These are phyloP conservation scores for Cyanophora paradoxa DNA, from an alignment of 78 protist species.

Conservation along the genomic window DNA sequence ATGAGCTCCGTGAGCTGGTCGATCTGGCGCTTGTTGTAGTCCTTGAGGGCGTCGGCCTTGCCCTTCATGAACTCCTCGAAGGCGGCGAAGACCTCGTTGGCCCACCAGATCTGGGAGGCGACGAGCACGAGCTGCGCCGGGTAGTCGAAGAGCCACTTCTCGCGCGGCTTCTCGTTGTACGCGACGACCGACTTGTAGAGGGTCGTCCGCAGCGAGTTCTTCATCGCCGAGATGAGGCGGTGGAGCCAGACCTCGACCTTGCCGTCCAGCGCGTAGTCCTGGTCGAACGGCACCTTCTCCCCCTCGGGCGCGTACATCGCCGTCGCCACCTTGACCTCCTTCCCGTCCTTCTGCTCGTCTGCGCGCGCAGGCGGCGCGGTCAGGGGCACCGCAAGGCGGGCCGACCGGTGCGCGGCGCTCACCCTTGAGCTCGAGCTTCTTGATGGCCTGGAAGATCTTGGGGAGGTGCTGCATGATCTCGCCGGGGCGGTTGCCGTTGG, in stretches of 20 bases:
- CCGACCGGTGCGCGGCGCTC: not conserved
- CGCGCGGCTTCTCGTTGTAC: conserved; percentile 30
- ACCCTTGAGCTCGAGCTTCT: conserved; percentile 12
- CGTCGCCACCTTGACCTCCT: too few species aligned
- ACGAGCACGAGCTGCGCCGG: conserved; percentile 39
- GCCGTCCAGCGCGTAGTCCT: conserved; percentile 20
- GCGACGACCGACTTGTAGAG: conserved; percentile 29
- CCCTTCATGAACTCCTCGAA: not conserved
- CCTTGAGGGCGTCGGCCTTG: not conserved
- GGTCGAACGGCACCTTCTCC: conserved; percentile 13
- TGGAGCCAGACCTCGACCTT: conserved; percentile 52
- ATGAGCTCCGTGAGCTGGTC: conserved; percentile 1
- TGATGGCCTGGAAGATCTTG: conserved; percentile 37
- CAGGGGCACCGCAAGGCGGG: conserved; percentile 12
- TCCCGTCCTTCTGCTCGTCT: too few species aligned
- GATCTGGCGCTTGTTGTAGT: not conserved
- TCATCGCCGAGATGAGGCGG: conserved; percentile 2
- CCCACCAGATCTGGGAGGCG: conserved; percentile 29
- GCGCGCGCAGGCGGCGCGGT: conserved; percentile 2
- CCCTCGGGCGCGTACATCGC: not conserved
- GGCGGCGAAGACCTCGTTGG: conserved; percentile 7
- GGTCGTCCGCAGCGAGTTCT: not conserved
- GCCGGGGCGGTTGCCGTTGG: conserved; percentile 36
- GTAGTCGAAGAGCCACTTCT: conserved; percentile 7
- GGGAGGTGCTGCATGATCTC: conserved; percentile 23